Evolutionary conservation across 2,329 filamentous ascomycete genomes (phyloP).

Genomic region (Apiospora hydei): DNA sequence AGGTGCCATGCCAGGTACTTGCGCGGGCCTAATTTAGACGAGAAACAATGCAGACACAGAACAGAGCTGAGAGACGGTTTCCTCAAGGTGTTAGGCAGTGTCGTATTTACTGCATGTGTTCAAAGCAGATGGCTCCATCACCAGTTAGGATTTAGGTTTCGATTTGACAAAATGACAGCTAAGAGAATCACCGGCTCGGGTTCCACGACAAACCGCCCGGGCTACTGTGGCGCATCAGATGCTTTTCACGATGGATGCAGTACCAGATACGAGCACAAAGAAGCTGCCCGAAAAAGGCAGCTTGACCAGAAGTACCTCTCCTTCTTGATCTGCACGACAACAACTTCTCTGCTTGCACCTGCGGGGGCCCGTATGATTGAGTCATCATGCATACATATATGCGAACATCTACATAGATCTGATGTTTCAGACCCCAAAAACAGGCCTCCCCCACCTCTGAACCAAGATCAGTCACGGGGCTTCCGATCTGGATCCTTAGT

Average conservation of each 20-base stretch:
- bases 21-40: not conserved
- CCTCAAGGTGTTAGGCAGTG: not conserved
- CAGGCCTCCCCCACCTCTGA: not conserved
- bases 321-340: not conserved
- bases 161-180: not conserved
- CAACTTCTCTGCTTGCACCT: not conserved
- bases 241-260: not conserved
- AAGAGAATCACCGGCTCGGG: not conserved
- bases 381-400: constrained; percentile 11
- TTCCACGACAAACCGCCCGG: not conserved
- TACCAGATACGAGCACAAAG: not conserved
- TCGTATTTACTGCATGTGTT: not conserved
- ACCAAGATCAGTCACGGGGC: not conserved
- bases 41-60: not conserved
- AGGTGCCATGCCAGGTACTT: not conserved
- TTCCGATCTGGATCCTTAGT: not conserved
- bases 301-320: not conserved
- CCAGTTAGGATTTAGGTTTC: not conserved
- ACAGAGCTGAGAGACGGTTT: no score
- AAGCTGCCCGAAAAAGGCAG: not conserved
- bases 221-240: not conserved
- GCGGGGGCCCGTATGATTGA: not conserved
- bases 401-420: not conserved
- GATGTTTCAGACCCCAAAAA: not conserved
- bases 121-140: not conserved